Evolutionary conservation across 306 rosid genomes (phyloP).

Genomic region (Prunus mongolica): DNA sequence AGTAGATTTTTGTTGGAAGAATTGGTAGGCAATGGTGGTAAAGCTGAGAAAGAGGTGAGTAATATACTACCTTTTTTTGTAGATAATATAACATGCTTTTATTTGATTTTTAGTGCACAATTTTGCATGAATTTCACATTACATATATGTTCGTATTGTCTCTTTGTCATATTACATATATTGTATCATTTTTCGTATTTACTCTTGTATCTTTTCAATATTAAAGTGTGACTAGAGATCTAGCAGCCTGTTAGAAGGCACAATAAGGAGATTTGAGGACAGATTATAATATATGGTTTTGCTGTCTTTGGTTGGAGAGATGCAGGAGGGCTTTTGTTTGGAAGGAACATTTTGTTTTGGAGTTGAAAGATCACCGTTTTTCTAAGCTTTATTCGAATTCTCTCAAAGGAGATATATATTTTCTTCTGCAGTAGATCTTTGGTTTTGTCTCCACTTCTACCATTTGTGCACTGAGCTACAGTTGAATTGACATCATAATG

Average conservation of each 20-base stretch:
- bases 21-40: constrained; percentile 21
- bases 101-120: constrained; percentile 9
- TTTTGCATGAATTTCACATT: background rate
- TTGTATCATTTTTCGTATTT: background rate
- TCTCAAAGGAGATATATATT: background rate
- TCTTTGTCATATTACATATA: background rate
- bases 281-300: background rate
- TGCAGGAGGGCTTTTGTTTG: background rate
- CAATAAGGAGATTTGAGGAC: background rate
- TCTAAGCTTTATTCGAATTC: background rate
- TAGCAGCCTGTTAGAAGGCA: background rate
- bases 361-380: background rate
- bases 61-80: background rate
- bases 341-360: background rate
- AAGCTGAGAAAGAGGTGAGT: constrained; percentile 65
- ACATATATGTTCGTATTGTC: background rate
- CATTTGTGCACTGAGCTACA: background rate
- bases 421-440: no score
- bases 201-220: background rate
- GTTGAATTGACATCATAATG: background rate
- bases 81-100: background rate
- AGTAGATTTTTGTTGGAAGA: constrained; percentile 39
- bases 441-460: background rate
- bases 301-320: background rate
- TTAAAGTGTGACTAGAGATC: background rate